These are phyloP conservation scores for Paramecium tetraurelia DNA, from an alignment of 73 alveolate species.

Conservation along the genomic window DNA sequence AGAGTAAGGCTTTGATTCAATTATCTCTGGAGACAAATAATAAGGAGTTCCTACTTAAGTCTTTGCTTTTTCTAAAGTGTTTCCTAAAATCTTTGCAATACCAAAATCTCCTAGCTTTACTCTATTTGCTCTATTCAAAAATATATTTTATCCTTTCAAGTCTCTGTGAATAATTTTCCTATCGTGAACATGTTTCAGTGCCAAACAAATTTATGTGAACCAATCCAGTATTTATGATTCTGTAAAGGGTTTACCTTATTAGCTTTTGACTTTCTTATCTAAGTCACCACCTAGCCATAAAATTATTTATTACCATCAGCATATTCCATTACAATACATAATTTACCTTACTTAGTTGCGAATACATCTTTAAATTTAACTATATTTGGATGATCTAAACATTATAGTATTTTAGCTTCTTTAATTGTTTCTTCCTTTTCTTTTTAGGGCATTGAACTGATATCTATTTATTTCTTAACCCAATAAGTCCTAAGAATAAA, in stretches of 20 bases:
- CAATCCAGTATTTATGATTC: constrained; percentile 83
- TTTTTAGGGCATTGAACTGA: constrained; percentile 67
- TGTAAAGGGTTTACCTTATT: constrained; percentile 68
- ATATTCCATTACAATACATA: constrained; percentile 88
- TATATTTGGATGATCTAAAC: constrained; percentile 88
- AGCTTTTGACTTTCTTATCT: constrained; percentile 64
- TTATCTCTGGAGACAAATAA: constrained; percentile 94
- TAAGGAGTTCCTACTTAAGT: constrained; percentile 99
- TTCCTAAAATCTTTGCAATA: constrained; percentile 74
- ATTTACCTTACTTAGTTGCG: constrained; percentile 76
- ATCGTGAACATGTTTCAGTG: constrained; percentile 92
- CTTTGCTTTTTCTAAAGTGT: constrained; percentile 87
- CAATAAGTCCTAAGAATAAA: background rate
- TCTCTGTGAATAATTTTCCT: constrained; percentile 95
- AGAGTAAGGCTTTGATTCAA: constrained; percentile 85
- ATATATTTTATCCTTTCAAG: constrained; percentile 90
- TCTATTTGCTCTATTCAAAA: constrained; percentile 80
- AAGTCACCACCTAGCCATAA: constrained; percentile 73
- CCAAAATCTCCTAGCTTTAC: constrained; percentile 95
- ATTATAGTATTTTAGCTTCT: constrained; percentile 74
- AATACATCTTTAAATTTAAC: constrained; percentile 83
- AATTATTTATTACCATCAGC: constrained; percentile 84
- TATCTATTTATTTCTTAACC: constrained; percentile 77
- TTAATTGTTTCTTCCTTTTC: constrained; percentile 77
- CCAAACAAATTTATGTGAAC: constrained; percentile 76